Evolutionary conservation across 202 grass and related monocot species (phyloP), one percentile per base, ranked within the genome.

Genomic region (Digitaria exilis): DNA sequence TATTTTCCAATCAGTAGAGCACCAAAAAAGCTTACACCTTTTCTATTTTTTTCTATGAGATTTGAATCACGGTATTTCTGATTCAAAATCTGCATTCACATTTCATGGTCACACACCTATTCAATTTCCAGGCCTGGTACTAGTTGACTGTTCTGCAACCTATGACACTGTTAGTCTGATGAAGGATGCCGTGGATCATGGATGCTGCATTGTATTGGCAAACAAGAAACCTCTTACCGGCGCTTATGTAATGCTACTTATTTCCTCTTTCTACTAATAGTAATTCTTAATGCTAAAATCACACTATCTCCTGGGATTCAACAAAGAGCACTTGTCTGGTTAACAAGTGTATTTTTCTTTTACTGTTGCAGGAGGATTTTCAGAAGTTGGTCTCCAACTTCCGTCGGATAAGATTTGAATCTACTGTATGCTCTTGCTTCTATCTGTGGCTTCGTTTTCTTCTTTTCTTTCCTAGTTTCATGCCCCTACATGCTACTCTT

Each of bases 201-300:
- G 95, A 75, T 95, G 88, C 57, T 93, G 92, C 19, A 41, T 90
- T 50, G 82, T 95, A 32, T 62, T 98, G 37, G 92, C 95, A 69
- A 98, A 98, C 77, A 98, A 98, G 87, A 98, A 95, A 52, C 95
- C 92, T 45, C 92, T 98, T 65, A 93, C 92, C 3, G 88, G 85
- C 85, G 68, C 70, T 80, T 90, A 91, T 87, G 95, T 98, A 93
- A 84, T 85, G 46, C 48, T 50, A 44, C 71, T 25, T 46, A 69
- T 73, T 69, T 80, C 2, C 15, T 70, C 28, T 79, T 8, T 79
- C 61, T 44, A 34, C 72, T 34, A 51, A 55, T 55, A 65, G 2
- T 62, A 28, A 55, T 85, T 13, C 43, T 25, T 79, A n/a, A 25
- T 52, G 28, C 7, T 14, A 0, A 26, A 74, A 30, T 62, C 25